These are phyloP conservation scores for Backusella australiensis DNA, from an alignment of 192 early-diverging fungal species.

Conservation along the genomic window DNA sequence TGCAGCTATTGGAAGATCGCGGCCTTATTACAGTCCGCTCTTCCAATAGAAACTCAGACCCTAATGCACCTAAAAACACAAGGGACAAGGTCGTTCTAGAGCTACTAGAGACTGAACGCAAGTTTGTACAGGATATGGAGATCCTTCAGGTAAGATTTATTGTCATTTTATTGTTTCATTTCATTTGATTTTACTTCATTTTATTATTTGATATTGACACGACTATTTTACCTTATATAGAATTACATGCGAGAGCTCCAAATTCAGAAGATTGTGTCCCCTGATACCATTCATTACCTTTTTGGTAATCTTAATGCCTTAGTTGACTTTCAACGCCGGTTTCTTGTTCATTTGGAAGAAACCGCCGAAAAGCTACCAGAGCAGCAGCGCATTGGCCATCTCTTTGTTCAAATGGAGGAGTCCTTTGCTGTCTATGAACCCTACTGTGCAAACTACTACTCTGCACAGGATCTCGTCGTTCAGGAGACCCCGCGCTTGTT, in stretches of 20 bases:
- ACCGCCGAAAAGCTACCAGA: conserved; percentile 60
- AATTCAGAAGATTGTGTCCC: conserved; percentile 70
- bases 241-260: conserved; percentile 70
- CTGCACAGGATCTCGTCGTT: conserved; percentile 67
- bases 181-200: background rate
- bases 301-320: conserved; percentile 92
- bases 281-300: conserved; percentile 76
- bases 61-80: conserved; percentile 71
- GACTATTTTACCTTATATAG: conserved; percentile 36
- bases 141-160: conserved; percentile 55
- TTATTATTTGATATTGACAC: background rate
- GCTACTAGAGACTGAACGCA: conserved; percentile 89
- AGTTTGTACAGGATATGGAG: conserved; percentile 88
- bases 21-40: conserved; percentile 47
- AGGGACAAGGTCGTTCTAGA: conserved; percentile 83
- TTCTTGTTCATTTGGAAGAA: conserved; percentile 87
- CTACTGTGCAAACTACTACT: conserved; percentile 89
- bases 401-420: conserved; percentile 81
- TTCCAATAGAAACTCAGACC: conserved; percentile 46
- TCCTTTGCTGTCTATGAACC: conserved; percentile 84
- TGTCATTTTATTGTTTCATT: background rate
- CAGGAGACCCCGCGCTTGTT: conserved; percentile 63
- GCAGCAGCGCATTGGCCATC: conserved; percentile 86
- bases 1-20: conserved; percentile 72
- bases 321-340: conserved; percentile 92